phyloP scores from a whole-genome alignment of 768 basidiomycete genomes.

The Serpula lacrymans region DNA sequence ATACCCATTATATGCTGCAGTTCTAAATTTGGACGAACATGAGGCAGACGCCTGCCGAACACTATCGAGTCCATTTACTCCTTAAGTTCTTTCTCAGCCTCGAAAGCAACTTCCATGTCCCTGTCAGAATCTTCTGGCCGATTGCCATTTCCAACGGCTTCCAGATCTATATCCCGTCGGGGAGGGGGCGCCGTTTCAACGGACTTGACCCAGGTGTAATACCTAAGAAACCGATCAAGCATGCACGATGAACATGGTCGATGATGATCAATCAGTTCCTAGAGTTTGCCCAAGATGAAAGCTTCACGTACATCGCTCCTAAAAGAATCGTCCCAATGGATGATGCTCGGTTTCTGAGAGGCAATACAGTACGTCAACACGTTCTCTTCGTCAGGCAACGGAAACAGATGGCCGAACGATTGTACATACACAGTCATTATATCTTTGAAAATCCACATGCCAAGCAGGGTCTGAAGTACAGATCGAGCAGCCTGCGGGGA shows the following conservation, averaged over 20 bases:
- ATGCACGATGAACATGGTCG: slow-evolving; percentile 17
- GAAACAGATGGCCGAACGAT: slow-evolving; percentile 1
- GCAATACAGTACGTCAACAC: slow-evolving; percentile 2
- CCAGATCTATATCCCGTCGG: slow-evolving; percentile 36
- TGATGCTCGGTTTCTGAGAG: slow-evolving; percentile 50
- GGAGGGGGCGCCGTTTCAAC: slow-evolving; percentile 10
- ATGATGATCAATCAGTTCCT: background rate
- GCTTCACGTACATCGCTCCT: slow-evolving; percentile 59
- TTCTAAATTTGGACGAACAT: too few species aligned
- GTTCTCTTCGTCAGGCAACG: too few species aligned
- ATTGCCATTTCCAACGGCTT: slow-evolving; percentile 26
- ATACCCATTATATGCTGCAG: too few species aligned
- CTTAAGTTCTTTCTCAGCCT: slow-evolving; percentile 25
- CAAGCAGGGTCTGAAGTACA: slow-evolving; percentile 79
- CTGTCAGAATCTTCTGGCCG: slow-evolving; percentile 17
- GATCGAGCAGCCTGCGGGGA: slow-evolving; percentile 65
- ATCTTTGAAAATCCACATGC: slow-evolving; percentile 75
- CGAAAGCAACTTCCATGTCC: slow-evolving; percentile 19
- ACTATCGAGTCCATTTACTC: too few species aligned
- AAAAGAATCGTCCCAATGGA: slow-evolving; percentile 66
- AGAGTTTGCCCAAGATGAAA: background rate
- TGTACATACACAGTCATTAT: slow-evolving; percentile 62
- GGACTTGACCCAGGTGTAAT: slow-evolving; percentile 54
- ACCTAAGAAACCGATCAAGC: slow-evolving; percentile 33
- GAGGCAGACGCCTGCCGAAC: too few species aligned